Evolutionary conservation across 169 alveolate species (phyloP), one percentile per base, ranked within the genome.

Genomic region (Eimeria tenella): DNA sequence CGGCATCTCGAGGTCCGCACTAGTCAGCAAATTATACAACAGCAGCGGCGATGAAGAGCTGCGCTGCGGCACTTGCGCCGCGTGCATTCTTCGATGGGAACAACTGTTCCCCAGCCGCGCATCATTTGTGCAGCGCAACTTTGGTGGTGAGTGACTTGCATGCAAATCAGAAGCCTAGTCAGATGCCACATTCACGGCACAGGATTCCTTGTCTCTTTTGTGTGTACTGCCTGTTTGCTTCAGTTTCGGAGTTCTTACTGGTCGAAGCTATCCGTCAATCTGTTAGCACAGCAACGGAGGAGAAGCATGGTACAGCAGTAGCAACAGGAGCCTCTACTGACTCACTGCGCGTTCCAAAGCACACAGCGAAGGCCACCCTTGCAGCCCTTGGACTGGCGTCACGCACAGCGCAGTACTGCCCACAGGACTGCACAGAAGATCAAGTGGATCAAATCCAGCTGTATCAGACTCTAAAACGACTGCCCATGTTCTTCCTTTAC

Each of bases 41-140:
- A 56, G 58, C 74, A 56, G 15, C 15, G 19, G 50, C 89, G 10
- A 56, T 23, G 21, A 53, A 21, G 89, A 81, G 23, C 89, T 81
- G 13, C 89, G 89, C 56, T 81, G 89, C 31, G 89, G 89, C 58
- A 81, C 31, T 5, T 81, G 89, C 73, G 89, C 89, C 23, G 89
- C 89, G 55, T 81, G 89, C 74, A 23, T 21, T 13, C 89, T 81
- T 23, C 73, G 23, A 23, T 81, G 89, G 89, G 89, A 81, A 73
- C 9, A 56, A 23, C 42, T 81, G 25, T 55, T 81, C 42, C 89
- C 89, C 17, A 81, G 89, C 50, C 70, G 89, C 74, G 89, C 89
- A 7, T 42, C 89, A 17, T 81, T 63, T 5, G 23, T 81, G 17
- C 89, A 81, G 53, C 73, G 89, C 50, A 53, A 63, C 89, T 81